phyloP scores from a whole-genome alignment of 768 basidiomycete species.

The Tylopilus sp. region DNA sequence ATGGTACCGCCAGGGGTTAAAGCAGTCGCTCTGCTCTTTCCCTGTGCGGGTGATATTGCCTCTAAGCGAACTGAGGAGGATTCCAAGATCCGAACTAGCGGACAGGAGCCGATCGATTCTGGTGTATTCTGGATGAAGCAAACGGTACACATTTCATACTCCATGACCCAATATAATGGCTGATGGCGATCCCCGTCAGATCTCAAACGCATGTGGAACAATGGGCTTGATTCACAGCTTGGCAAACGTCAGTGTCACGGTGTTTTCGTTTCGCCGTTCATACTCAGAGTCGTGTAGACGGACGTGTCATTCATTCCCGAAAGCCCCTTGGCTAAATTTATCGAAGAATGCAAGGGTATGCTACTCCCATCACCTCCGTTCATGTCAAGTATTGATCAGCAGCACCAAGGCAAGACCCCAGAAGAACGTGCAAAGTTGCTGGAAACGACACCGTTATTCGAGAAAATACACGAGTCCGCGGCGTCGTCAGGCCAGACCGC shows the following conservation, averaged over 20 bases:
- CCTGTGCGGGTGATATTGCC: constrained; percentile 53
- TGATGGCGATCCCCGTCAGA: constrained; percentile 39
- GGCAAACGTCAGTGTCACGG: constrained; percentile 57
- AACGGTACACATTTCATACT: constrained; percentile 48
- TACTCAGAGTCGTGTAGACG: constrained; percentile 38
- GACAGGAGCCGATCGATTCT: constrained; percentile 49
- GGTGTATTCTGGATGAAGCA: constrained; percentile 88
- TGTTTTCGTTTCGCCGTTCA: constrained; percentile 2
- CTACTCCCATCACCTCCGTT: not conserved
- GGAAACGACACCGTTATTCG: constrained; percentile 73
- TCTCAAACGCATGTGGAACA: constrained; percentile 83
- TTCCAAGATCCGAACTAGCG: constrained; percentile 44
- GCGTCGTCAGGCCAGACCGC: constrained; percentile 68
- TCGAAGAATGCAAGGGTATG: constrained; percentile 58
- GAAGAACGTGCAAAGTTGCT: constrained; percentile 72
- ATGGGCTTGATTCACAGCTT: constrained; percentile 84
- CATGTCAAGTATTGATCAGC: not conserved
- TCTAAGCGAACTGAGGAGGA: constrained; percentile 59
- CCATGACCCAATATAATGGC: not conserved
- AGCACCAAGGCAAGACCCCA: constrained; percentile 55
- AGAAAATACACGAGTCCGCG: constrained; percentile 68
- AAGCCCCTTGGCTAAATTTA: constrained; percentile 64
- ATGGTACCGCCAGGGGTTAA: constrained; percentile 74
- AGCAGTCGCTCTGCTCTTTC: constrained; percentile 86
- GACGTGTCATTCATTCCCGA: constrained; percentile 52